A percentile compares a stretch with the other conserved stretches of the same genome.
Evolutionary conservation across 73 alveolate genomes (phyloP).

Genomic region (Paraurostyla sp.): DNA sequence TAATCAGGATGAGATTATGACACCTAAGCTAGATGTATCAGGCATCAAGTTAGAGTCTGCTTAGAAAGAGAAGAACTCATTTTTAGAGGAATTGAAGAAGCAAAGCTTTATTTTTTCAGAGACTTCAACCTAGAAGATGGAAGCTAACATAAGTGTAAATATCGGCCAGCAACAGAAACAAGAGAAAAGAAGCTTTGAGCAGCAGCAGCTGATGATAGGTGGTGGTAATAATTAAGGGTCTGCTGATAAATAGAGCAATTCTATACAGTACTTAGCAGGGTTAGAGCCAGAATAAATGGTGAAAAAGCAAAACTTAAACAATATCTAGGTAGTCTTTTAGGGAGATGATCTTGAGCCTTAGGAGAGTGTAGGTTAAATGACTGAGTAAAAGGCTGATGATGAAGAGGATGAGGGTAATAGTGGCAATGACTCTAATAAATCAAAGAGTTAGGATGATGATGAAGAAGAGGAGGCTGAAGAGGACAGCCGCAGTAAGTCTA

Average conservation of each 20-base stretch:
- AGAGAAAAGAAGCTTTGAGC: not conserved
- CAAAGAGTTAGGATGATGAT: not conserved
- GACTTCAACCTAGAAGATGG: slow-evolving; percentile 39
- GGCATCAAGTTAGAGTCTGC: slow-evolving; percentile 45
- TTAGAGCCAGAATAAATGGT: not conserved
- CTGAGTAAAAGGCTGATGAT: not conserved
- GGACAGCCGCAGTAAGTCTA: not conserved
- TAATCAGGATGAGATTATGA: slow-evolving; percentile 22
- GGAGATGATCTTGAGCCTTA: too few species aligned
- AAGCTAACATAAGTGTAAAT: slow-evolving; percentile 38
- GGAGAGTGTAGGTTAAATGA: not conserved
- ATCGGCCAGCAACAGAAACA: not conserved
- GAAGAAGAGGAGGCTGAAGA: slow-evolving; percentile 9
- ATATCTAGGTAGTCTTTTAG: not conserved
- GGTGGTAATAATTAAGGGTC: not conserved
- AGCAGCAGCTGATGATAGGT: not conserved
- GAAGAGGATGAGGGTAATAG: slow-evolving; percentile 23
- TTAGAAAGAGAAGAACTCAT: slow-evolving; percentile 45
- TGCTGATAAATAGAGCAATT: not conserved
- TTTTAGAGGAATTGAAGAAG: slow-evolving; percentile 47
- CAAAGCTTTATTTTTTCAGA: slow-evolving; percentile 29
- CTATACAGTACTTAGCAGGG: not conserved
- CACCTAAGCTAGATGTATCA: slow-evolving; percentile 43
- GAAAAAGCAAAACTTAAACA: not conserved
- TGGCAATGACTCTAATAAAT: not conserved